phyloP scores from a whole-genome alignment of 345 rosid species.

The Aegle marmelos region DNA sequence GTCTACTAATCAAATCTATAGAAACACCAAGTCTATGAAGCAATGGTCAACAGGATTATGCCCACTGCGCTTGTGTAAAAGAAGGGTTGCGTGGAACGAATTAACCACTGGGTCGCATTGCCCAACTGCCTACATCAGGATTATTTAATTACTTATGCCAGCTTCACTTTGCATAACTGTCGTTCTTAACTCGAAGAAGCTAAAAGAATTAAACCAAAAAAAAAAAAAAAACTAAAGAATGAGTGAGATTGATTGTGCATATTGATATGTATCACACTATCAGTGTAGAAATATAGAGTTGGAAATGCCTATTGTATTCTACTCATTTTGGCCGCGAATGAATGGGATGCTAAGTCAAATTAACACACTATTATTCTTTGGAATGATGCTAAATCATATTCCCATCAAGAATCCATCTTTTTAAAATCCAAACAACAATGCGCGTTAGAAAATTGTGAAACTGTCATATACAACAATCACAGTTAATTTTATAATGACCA shows the following conservation, averaged over 20 bases:
- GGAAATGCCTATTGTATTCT: background rate
- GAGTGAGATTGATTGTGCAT: background rate
- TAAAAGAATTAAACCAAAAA: background rate
- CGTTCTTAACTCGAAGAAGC: background rate
- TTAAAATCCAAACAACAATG: background rate
- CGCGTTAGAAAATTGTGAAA: background rate
- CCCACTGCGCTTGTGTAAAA: background rate
- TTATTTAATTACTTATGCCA: background rate
- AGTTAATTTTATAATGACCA: background rate
- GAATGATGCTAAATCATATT: conserved; percentile 1
- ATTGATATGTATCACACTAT: background rate
- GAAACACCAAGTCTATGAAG: no score
- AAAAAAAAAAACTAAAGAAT: background rate
- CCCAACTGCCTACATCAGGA: background rate
- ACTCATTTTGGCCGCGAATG: background rate
- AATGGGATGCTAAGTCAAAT: background rate
- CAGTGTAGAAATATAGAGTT: background rate
- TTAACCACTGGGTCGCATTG: background rate
- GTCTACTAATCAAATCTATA: no score
- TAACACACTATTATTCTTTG: background rate
- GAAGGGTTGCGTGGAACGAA: background rate
- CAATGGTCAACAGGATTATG: background rate
- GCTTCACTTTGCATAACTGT: background rate
- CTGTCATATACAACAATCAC: background rate
- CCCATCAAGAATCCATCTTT: background rate